Conservation (phyloP, 495 filamentous ascomycete species). For the Echria macrotheca region DNA sequence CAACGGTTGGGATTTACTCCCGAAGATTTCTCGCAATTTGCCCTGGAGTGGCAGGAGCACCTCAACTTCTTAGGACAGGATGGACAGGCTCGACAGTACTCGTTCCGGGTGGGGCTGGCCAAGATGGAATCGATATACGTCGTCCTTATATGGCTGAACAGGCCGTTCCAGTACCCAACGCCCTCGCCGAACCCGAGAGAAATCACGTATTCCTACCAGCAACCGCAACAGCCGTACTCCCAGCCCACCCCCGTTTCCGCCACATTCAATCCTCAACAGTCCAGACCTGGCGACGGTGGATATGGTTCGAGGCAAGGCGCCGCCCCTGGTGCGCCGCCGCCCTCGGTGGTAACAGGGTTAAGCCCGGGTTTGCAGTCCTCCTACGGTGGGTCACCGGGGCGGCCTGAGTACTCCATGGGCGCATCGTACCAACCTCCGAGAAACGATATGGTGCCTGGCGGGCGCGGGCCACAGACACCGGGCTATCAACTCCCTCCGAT, state of each 20-base stretch:
- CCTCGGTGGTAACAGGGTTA: conserved; percentile 26
- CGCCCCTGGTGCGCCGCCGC: conserved; percentile 23
- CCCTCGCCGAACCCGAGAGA: conserved; percentile 46
- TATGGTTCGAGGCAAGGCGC: conserved; percentile 31
- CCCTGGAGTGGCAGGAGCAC: conserved; percentile 42
- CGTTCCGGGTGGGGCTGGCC: conserved; percentile 43
- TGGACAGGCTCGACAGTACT: conserved; percentile 37
- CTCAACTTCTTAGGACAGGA: conserved; percentile 45
- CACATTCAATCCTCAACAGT: conserved; percentile 38
- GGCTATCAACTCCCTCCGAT: conserved; percentile 51
- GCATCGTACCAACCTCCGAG: conserved; percentile 41
- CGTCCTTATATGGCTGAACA: conserved; percentile 41
- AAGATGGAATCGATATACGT: conserved; percentile 51
- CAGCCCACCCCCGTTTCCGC: conserved; percentile 39
- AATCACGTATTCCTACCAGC: conserved; percentile 40
- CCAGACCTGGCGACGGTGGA: conserved; percentile 29
- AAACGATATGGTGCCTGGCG: conserved; percentile 34
- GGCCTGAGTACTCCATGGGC: conserved; percentile 36
- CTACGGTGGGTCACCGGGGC: conserved; percentile 33
- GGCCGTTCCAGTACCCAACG: conserved; percentile 36
- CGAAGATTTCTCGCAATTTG: conserved; percentile 42
- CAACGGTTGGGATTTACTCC: conserved; percentile 41
- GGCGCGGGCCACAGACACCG: conserved; percentile 30
- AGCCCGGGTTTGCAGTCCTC: conserved; percentile 28
- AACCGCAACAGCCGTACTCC: conserved; percentile 32